A percentile compares a stretch with the other conserved stretches of the same genome.
phyloP scores from a whole-genome alignment of 1,284 basidiomycete species.

The Cryptococcus sp. region DNA sequence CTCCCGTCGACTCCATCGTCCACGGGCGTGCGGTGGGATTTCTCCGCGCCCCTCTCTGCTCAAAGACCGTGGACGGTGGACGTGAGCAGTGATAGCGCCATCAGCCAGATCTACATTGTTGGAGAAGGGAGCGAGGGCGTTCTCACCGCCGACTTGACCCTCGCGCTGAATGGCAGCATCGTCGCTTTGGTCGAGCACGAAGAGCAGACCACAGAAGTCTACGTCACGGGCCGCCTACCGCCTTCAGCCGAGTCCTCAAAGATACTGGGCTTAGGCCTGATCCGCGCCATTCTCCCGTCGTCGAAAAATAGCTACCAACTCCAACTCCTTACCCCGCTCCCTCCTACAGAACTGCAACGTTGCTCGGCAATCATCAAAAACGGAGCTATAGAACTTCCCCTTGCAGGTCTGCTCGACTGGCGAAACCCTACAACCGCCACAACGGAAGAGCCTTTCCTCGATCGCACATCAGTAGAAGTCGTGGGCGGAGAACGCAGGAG shows the following conservation, averaged over 20 bases:
- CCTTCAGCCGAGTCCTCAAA: slow-evolving; percentile 63
- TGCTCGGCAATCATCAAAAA: slow-evolving; percentile 66
- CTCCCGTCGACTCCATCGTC: slow-evolving; percentile 29
- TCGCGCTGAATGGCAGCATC: slow-evolving; percentile 77
- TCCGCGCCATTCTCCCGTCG: slow-evolving; percentile 63
- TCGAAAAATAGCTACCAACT: slow-evolving; percentile 10
- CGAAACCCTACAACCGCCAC: slow-evolving; percentile 55
- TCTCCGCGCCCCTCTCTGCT: slow-evolving; percentile 67
- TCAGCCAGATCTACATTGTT: slow-evolving; percentile 66
- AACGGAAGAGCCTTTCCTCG: slow-evolving; percentile 74
- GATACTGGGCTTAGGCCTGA: slow-evolving; percentile 70
- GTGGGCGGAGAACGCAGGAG: slow-evolving; percentile 67
- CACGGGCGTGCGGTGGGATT: slow-evolving; percentile 63
- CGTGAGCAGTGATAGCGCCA: slow-evolving; percentile 53
- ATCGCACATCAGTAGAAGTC: slow-evolving; percentile 62
- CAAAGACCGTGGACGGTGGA: slow-evolving; percentile 69
- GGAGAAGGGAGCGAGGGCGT: slow-evolving; percentile 77
- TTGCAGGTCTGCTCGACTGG: slow-evolving; percentile 84
- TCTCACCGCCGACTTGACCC: slow-evolving; percentile 63
- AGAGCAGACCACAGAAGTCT: slow-evolving; percentile 62
- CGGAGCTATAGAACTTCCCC: slow-evolving; percentile 82
- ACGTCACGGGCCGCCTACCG: slow-evolving; percentile 60
- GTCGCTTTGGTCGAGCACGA: slow-evolving; percentile 68
- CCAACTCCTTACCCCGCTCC: slow-evolving; percentile 76
- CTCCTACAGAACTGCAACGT: slow-evolving; percentile 55